phyloP scores from a whole-genome alignment of 2,329 filamentous ascomycete genomes.

The Onygena corvina region DNA sequence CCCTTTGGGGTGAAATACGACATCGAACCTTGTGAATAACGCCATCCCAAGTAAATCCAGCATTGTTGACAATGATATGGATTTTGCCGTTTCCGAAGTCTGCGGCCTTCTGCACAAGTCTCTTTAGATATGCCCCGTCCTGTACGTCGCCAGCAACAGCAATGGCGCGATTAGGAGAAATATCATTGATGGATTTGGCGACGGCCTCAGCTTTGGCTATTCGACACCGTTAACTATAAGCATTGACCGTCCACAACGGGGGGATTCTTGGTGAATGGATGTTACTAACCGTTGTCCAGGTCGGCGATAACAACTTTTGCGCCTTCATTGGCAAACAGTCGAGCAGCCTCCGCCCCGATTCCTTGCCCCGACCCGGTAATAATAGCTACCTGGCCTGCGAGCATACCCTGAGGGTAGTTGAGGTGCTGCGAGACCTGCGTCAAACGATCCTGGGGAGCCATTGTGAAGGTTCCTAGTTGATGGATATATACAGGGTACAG shows the following conservation, averaged over 20 bases:
- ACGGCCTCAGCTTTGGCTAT: constrained; percentile 57
- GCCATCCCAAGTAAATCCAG: constrained; percentile 84
- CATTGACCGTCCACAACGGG: not conserved
- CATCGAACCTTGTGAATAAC: constrained; percentile 63
- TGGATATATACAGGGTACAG: not conserved
- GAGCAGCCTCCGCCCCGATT: constrained; percentile 73
- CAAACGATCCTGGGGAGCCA: constrained; percentile 45
- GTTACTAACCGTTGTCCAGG: constrained; percentile 55
- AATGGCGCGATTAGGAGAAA: constrained; percentile 52
- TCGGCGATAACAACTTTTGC: constrained; percentile 75
- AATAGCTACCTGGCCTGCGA: constrained; percentile 71
- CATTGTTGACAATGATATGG: constrained; percentile 84
- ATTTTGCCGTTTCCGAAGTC: constrained; percentile 79
- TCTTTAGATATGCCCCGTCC: constrained; percentile 55
- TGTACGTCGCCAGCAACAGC: constrained; percentile 67
- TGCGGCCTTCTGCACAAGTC: constrained; percentile 61
- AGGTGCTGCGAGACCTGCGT: constrained; percentile 65
- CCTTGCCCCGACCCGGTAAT: constrained; percentile 79
- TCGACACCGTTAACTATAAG: not conserved
- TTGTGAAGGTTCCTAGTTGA: constrained; percentile 16
- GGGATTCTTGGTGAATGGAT: not conserved
- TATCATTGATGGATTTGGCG: constrained; percentile 56
- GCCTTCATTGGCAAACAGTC: constrained; percentile 75
- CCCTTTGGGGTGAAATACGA: not conserved
- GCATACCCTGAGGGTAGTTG: constrained; percentile 68